These are phyloP conservation scores for Mitragyna speciosa DNA, from an alignment of 257 asterid species.

Conservation along the genomic window DNA sequence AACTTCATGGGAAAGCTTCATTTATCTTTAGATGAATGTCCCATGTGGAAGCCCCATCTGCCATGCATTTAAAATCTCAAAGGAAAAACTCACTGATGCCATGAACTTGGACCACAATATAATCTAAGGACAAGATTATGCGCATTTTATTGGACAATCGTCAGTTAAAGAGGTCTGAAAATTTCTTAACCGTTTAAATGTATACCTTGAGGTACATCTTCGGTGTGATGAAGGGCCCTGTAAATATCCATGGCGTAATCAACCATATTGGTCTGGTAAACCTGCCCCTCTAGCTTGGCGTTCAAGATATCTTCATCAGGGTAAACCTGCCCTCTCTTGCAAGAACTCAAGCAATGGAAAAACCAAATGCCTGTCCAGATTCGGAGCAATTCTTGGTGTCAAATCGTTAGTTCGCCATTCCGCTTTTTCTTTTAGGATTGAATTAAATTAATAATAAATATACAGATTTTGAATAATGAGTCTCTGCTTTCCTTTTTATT, in stretches of 20 bases:
- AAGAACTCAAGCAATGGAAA: constrained; percentile 86
- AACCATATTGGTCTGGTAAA: constrained; percentile 90
- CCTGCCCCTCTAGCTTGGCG: constrained; percentile 84
- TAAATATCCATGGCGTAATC: constrained; percentile 98
- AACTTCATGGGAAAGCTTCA: too few relatives aligned
- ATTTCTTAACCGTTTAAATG: neutral
- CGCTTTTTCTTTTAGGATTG: neutral
- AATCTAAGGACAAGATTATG: too few relatives aligned
- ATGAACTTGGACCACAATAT: too few relatives aligned
- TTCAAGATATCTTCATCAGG: constrained; percentile 70
- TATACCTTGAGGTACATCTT: constrained; percentile 89
- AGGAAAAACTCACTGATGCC: too few relatives aligned
- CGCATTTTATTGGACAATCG: too few relatives aligned
- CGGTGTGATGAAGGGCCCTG: constrained; percentile 81
- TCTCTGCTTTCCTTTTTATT: neutral
- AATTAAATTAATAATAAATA: too few relatives aligned
- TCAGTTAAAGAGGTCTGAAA: neutral
- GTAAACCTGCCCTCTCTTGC: constrained; percentile 71
- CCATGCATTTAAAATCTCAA: too few relatives aligned
- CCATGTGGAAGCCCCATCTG: too few relatives aligned
- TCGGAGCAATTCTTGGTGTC: constrained; percentile 80
- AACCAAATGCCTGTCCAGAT: constrained; percentile 81
- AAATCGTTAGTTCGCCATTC: constrained; percentile 64
- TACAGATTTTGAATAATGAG: neutral
- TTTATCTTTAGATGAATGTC: too few relatives aligned